Percentiles rank a stretch among this genome's conserved stretches.
Evolutionary conservation across 2,329 filamentous ascomycete genomes (phyloP).

Genomic region (Drechslerella dactyloides): DNA sequence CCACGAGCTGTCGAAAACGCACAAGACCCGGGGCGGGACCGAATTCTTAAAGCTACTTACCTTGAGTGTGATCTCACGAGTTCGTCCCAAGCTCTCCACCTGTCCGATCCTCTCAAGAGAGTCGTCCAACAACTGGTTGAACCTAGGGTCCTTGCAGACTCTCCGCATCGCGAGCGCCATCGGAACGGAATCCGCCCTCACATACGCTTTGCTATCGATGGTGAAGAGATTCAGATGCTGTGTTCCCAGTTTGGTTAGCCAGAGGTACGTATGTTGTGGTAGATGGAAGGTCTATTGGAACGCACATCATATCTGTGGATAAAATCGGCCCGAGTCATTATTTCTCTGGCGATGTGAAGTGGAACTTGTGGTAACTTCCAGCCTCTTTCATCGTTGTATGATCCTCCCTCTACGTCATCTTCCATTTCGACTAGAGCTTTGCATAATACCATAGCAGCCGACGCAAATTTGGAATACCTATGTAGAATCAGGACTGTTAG

Average conservation of each 20-base stretch:
- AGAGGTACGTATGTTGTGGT: background rate
- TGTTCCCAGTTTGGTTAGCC: background rate
- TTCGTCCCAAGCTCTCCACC: slow-evolving; percentile 90
- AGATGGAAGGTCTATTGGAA: background rate
- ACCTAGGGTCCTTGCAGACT: slow-evolving; percentile 77
- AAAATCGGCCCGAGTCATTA: slow-evolving; percentile 96
- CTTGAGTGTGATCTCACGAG: slow-evolving; percentile 94
- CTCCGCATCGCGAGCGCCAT: slow-evolving; percentile 93
- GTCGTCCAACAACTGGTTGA: slow-evolving; percentile 79
- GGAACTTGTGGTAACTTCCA: slow-evolving; percentile 78
- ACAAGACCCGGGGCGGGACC: background rate
- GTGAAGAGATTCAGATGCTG: slow-evolving; percentile 87
- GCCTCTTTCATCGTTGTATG: slow-evolving; percentile 69
- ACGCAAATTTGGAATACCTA: slow-evolving; percentile 59
- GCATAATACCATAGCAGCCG: slow-evolving; percentile 91
- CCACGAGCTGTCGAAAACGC: background rate
- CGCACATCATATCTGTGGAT: slow-evolving; percentile 78
- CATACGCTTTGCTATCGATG: slow-evolving; percentile 83
- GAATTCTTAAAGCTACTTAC: slow-evolving; percentile 57
- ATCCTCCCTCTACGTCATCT: slow-evolving; percentile 61
- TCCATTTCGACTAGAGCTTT: slow-evolving; percentile 87
- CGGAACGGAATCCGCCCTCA: slow-evolving; percentile 90
- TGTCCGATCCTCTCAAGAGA: slow-evolving; percentile 86
- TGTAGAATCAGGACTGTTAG: background rate
- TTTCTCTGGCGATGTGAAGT: slow-evolving; percentile 81